Evolutionary conservation across 2,329 filamentous ascomycete genomes (phyloP), one percentile per base, ranked within the genome.

Genomic region (Septoria petroselini): DNA sequence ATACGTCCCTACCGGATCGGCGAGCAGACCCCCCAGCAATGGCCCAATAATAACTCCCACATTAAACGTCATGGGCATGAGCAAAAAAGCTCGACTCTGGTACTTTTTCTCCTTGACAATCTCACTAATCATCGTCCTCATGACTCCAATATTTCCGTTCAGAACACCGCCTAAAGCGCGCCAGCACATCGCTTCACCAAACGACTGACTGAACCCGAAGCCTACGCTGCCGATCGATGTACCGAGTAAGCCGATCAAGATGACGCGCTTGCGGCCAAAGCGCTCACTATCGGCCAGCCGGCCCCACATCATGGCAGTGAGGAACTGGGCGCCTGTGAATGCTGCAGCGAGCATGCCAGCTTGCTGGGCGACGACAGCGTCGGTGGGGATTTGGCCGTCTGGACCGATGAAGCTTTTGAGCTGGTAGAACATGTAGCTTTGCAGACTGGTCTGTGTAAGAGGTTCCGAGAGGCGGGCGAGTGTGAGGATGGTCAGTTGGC

Each of bases 361-460:
- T 66, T 93, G 88, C 15, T 78, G 76, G 0, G 89, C 81, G 58
- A 95, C 90, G 1, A 79, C 82, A 1, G 76, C 76, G 46, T 83
- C 78, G 17, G 70, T 74, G 2, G 75, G 75, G 18, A 86, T 76
- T 7, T 53, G 30, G 21, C 52, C 56, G 29, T 55, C 41, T 9
- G 58, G 44, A 1, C 37, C 25, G 5, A 57, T 53, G 60, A 95
- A 91, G 51, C 84, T 91, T 59, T 82, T 83, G n/a, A 95, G 79
- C 67, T 93, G 88, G 68, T 91, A 94, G 70, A 88, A 94, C 75
- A 94, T 83, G 69, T 94, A 94, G 1, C 86, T 80, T 68, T 86
- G 79, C 7, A 90, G 69, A 9, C 83, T 88, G 1, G 86, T 90
- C 64, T 93, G 86, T 0, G 88, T 86, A 29, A 95, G 73, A 3